Conservation (phyloP, 495 filamentous ascomycete species). For the Pseudomonodictys pantanalensis region DNA sequence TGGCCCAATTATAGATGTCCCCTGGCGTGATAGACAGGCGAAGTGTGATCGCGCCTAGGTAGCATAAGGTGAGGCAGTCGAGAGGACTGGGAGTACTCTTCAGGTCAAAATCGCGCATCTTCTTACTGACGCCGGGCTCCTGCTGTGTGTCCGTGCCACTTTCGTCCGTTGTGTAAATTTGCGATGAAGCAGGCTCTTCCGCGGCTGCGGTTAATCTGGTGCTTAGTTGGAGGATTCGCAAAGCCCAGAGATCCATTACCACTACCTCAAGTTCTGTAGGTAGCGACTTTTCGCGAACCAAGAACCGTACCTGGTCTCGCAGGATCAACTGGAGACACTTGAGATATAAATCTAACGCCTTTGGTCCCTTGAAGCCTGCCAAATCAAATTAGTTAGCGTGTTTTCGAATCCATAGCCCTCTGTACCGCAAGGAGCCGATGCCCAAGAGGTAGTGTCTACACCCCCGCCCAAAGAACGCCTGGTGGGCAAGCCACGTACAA, state of each 20-base stretch:
- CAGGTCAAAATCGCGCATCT: constrained; percentile 25
- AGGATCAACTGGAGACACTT: constrained; percentile 83
- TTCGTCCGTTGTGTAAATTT: constrained; percentile 52
- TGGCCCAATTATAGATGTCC: constrained; percentile 54
- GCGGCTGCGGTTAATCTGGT: constrained; percentile 32
- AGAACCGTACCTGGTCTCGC: constrained; percentile 65
- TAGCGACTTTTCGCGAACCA: constrained; percentile 60
- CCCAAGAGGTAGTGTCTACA: too few species aligned
- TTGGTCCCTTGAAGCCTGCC: constrained; percentile 49
- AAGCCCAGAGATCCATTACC: constrained; percentile 67
- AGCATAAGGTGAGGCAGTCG: constrained; percentile 64
- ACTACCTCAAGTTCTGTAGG: constrained; percentile 62
- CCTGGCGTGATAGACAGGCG: constrained; percentile 60
- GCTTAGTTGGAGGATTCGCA: constrained; percentile 56
- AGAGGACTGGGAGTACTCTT: constrained; percentile 56
- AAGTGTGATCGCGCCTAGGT: constrained; percentile 62
- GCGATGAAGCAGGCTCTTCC: constrained; percentile 24
- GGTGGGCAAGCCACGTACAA: too few species aligned
- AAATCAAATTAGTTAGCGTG: neutral
- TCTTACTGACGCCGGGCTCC: constrained; percentile 7
- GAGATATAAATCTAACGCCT: constrained; percentile 73
- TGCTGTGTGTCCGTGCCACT: constrained; percentile 20
- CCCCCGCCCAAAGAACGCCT: too few species aligned
- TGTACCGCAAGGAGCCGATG: too few species aligned
- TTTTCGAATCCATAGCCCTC: too few species aligned